phyloP scores from a whole-genome alignment of 345 rosid species.

The Syzygium aqueum region DNA sequence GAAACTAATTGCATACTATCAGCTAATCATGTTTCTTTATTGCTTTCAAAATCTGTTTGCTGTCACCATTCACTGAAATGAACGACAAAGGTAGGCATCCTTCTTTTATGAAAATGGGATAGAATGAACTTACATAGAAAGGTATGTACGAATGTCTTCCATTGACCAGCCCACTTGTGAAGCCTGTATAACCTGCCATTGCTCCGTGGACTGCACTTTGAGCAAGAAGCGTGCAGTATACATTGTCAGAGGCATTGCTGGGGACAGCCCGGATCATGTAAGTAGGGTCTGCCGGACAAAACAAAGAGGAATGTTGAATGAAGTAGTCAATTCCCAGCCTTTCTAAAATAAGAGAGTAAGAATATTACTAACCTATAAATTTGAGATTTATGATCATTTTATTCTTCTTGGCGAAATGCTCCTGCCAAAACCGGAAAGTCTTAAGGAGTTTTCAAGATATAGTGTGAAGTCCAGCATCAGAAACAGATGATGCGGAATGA shows the following conservation, averaged over 20 bases:
- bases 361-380: slow-evolving; percentile 34
- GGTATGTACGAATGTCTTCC: slow-evolving; percentile 69
- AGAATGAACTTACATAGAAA: slow-evolving; percentile 35
- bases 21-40: background rate
- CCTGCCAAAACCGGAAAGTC: slow-evolving; percentile 23
- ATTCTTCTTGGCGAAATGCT: slow-evolving; percentile 25
- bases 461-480: background rate
- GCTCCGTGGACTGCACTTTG: slow-evolving; percentile 69
- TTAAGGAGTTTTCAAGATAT: background rate
- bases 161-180: slow-evolving; percentile 47
- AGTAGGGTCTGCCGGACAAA: slow-evolving; percentile 42
- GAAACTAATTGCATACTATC: background rate
- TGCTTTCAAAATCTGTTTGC: background rate
- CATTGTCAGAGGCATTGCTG: slow-evolving; percentile 66
- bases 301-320: background rate
- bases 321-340: background rate
- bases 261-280: slow-evolving; percentile 72
- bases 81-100: background rate
- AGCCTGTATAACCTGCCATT: slow-evolving; percentile 78
- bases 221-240: slow-evolving; percentile 67
- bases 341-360: background rate
- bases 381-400: slow-evolving; percentile 52
- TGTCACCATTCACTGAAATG: background rate
- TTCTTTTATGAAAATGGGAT: background rate
- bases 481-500: background rate